Conservation (phyloP, 2,329 filamentous ascomycete genomes). For the Aspergillus costaricaensis region DNA sequence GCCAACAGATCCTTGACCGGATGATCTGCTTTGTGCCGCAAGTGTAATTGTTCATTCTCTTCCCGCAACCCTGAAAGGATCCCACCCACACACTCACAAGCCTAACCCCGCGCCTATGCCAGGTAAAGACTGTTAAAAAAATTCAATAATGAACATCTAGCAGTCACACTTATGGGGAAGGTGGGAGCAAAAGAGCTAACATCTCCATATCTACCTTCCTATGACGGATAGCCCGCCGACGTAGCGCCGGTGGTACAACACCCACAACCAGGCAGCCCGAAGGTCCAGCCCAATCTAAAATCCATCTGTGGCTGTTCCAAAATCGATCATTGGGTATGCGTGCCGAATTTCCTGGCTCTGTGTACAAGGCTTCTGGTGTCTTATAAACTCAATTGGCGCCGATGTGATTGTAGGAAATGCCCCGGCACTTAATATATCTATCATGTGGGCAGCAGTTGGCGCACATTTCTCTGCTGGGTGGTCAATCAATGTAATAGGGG, state of each 20-base stretch:
- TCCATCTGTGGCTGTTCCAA: not conserved
- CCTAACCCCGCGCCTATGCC: no score
- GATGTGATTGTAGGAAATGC: not conserved
- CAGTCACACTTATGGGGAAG: not conserved
- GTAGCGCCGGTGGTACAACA: not conserved
- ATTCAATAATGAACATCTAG: no score
- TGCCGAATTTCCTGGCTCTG: not conserved
- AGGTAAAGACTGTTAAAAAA: no score
- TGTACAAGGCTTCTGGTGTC: not conserved
- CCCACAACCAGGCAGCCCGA: not conserved
- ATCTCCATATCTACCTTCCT: not conserved
- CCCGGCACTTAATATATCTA: not conserved
- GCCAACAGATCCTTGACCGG: not conserved
- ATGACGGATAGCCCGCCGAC: not conserved
- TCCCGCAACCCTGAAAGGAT: not conserved
- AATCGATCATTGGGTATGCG: not conserved
- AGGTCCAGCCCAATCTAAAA: slow-evolving; percentile 3
- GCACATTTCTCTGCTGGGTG: not conserved
- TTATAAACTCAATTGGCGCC: not conserved
- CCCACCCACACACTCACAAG: no score
- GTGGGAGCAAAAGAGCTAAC: not conserved
- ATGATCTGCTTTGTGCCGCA: not conserved
- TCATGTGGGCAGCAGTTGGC: not conserved
- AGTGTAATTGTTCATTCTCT: not conserved
- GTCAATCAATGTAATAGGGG: not conserved